phyloP scores from a whole-genome alignment of 129 eudicot genomes.

The Pseudognaphalium luteoalbum region DNA sequence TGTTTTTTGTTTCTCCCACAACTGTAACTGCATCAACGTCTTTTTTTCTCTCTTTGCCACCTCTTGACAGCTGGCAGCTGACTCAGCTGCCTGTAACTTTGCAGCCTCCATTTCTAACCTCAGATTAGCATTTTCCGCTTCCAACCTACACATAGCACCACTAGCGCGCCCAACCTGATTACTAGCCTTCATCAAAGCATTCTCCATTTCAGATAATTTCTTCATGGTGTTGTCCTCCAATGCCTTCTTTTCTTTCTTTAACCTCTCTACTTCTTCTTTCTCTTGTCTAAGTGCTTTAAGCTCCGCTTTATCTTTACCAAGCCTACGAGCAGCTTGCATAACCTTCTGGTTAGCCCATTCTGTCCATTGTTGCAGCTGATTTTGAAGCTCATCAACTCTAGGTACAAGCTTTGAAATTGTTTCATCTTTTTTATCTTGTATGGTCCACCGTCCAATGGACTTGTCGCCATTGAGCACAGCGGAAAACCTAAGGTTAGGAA shows the following conservation, averaged over 20 bases:
- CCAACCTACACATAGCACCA: constrained; percentile 66
- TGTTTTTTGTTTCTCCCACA: constrained; percentile 73
- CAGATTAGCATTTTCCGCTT: constrained; percentile 55
- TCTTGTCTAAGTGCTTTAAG: constrained; percentile 75
- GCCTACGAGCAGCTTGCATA: constrained; percentile 86
- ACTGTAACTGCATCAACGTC: constrained; percentile 65
- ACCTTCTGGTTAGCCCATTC: constrained; percentile 96
- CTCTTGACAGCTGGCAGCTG: constrained; percentile 75
- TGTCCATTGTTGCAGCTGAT: constrained; percentile 81
- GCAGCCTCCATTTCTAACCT: constrained; percentile 84
- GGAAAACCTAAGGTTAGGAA: constrained; percentile 38
- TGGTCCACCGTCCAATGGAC: constrained; percentile 44
- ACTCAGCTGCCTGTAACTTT: constrained; percentile 54
- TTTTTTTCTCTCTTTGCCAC: constrained; percentile 66
- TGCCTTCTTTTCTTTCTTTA: constrained; percentile 71
- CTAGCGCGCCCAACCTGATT: constrained; percentile 81
- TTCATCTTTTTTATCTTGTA: constrained; percentile 67
- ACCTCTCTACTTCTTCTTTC: constrained; percentile 79
- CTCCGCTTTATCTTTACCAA: constrained; percentile 82
- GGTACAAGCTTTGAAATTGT: constrained; percentile 61
- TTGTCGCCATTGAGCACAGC: constrained; percentile 37
- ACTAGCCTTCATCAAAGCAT: constrained; percentile 70
- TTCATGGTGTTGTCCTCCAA: constrained; percentile 78
- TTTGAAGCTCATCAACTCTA: constrained; percentile 55
- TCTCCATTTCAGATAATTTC: constrained; percentile 87